phyloP scores from a whole-genome alignment of 768 basidiomycete genomes.

The Amanita fuliginea region DNA sequence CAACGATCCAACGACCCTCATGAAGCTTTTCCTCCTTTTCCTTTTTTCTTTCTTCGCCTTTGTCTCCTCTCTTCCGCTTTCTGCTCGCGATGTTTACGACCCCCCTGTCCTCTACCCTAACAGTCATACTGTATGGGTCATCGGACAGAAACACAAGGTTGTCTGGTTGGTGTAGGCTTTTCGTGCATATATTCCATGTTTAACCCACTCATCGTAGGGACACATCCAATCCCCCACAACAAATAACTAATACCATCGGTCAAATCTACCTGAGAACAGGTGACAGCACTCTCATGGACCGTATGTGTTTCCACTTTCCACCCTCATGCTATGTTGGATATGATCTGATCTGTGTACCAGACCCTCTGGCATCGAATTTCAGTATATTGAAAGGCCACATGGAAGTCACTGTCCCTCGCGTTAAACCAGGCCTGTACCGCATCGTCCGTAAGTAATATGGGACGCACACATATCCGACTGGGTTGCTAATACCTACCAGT shows the following conservation, averaged over 20 bases:
- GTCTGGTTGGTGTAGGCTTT: slow-evolving; percentile 19
- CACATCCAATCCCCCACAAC: slow-evolving; percentile 14
- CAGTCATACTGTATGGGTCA: slow-evolving; percentile 19
- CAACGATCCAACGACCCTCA: slow-evolving; percentile 6
- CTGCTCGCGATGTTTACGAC: slow-evolving; percentile 25
- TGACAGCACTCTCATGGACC: slow-evolving; percentile 9
- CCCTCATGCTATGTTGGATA: neutral
- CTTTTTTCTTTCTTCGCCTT: slow-evolving; percentile 13
- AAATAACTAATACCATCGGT: slow-evolving; percentile 25
- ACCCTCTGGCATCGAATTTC: slow-evolving; percentile 11
- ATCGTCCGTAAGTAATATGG: slow-evolving; percentile 13
- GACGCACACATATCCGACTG: neutral
- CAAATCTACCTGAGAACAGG: slow-evolving; percentile 18
- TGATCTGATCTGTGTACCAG: slow-evolving; percentile 2
- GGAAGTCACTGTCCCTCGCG: slow-evolving; percentile 11
- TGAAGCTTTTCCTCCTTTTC: slow-evolving; percentile 3
- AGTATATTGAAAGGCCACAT: slow-evolving; percentile 10
- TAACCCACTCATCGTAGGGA: slow-evolving; percentile 11
- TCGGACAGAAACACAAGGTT: slow-evolving; percentile 22
- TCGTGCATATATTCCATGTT: neutral
- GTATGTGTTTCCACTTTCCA: neutral
- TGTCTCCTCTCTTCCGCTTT: slow-evolving; percentile 16
- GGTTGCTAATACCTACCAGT: slow-evolving; percentile 15
- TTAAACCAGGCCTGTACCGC: slow-evolving; percentile 8
- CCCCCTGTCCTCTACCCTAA: slow-evolving; percentile 22